A percentile compares a stretch with the other conserved stretches of the same genome.
phyloP scores from a whole-genome alignment of 495 filamentous ascomycete species.

The Apiosordaria backusii region DNA sequence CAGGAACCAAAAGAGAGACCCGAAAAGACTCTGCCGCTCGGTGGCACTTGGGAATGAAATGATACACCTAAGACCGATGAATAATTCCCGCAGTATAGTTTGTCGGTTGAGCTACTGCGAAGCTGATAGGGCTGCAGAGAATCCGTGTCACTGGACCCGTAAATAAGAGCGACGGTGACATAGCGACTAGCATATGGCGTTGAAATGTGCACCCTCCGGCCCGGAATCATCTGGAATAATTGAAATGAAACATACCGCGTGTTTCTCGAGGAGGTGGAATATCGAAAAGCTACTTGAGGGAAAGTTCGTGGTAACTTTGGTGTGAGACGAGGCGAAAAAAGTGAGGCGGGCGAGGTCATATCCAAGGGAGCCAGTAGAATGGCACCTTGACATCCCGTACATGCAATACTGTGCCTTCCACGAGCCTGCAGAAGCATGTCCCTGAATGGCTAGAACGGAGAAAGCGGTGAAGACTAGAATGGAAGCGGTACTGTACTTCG shows the following conservation, averaged over 20 bases:
- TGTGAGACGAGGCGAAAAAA: constrained; percentile 23
- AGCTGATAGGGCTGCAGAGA: constrained; percentile 31
- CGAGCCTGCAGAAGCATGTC: constrained; percentile 17
- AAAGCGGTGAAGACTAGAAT: constrained; percentile 25
- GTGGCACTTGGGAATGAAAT: not conserved
- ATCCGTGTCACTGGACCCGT: constrained; percentile 17
- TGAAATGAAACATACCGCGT: not conserved
- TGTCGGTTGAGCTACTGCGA: constrained; percentile 3
- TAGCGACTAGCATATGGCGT: not conserved
- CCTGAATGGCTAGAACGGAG: constrained; percentile 23
- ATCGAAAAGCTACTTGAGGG: not conserved
- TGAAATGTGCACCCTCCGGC: not conserved
- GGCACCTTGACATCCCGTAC: constrained; percentile 6
- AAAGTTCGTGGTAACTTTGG: constrained; percentile 14
- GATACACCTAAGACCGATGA: not conserved
- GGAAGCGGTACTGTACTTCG: constrained; percentile 12
- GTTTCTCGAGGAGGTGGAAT: not conserved
- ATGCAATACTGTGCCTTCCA: constrained; percentile 19
- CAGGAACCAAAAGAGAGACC: constrained; percentile 4
- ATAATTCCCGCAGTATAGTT: not conserved
- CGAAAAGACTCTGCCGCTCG: constrained; percentile 3
- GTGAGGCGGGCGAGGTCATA: constrained; percentile 29
- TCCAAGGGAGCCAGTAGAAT: constrained; percentile 21
- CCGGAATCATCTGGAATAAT: not conserved
- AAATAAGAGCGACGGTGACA: constrained; percentile 10